Evolutionary conservation across 2,329 filamentous ascomycete genomes (phyloP).

Genomic region (Sporothrix dimorphospora): DNA sequence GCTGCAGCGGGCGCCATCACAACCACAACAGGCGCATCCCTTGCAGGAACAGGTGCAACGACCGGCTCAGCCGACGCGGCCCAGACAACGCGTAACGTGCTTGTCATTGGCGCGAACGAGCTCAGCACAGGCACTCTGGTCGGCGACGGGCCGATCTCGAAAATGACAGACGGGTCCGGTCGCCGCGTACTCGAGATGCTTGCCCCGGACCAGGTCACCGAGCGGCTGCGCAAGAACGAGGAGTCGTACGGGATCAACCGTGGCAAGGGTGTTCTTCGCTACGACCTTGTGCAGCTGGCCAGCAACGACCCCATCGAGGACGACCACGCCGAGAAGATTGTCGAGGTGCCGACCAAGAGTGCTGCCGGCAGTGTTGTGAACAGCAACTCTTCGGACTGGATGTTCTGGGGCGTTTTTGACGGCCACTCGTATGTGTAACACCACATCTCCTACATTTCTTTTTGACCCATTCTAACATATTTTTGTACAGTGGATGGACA

Average conservation of each 20-base stretch:
- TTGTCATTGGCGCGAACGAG: slow-evolving; percentile 88
- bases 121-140: slow-evolving; percentile 86
- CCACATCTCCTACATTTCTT: neutral
- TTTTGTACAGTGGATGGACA: slow-evolving; percentile 77
- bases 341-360: slow-evolving; percentile 72
- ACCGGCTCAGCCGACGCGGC: neutral
- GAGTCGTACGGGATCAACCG: slow-evolving; percentile 89
- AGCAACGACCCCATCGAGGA: slow-evolving; percentile 99
- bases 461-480: slow-evolving; percentile 30
- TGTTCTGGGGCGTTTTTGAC: slow-evolving; percentile 99
- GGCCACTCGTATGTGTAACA: slow-evolving; percentile 77
- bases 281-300: slow-evolving; percentile 91
- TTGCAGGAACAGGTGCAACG: neutral
- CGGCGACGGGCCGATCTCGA: slow-evolving; percentile 83
- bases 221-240: slow-evolving; percentile 85
- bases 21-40: neutral
- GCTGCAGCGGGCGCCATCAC: slow-evolving; percentile 34
- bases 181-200: slow-evolving; percentile 93
- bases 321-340: slow-evolving; percentile 97
- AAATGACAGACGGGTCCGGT: slow-evolving; percentile 82
- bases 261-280: slow-evolving; percentile 88
- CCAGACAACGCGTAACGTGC: slow-evolving; percentile 62
- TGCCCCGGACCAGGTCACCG: slow-evolving; percentile 88
- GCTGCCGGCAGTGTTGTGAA: slow-evolving; percentile 45
- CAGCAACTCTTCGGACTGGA: slow-evolving; percentile 79